Evolutionary conservation across 2,329 filamentous ascomycete species (phyloP), one percentile per base, ranked within the genome.

Genomic region (Trichoderma arundinaceum): DNA sequence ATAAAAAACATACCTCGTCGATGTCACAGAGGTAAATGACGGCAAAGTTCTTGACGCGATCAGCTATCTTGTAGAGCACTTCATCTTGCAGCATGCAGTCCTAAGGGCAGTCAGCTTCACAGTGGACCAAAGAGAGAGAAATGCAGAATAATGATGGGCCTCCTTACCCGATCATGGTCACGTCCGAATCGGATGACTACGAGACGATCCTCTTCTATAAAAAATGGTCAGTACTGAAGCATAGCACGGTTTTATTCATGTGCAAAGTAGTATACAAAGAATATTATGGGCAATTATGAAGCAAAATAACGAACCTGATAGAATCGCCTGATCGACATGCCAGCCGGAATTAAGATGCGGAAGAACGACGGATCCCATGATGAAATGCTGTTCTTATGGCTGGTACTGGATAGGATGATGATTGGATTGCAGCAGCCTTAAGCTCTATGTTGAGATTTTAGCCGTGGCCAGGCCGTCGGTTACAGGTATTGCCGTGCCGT

Each of bases 291-390:
- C 9, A 41, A 19, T 1, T 4, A 62, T n/a, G 28, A 52, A 53
- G 35, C 10, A 15, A 12, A 19, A 7, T 15, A 12, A 65, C 62
- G 13, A 38, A 65, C 64, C 64, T 19, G 64, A 66, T 44, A 67
- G 88, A 75, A 97, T 97, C 69, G 94, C 93, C 81, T 98, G 94
- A 83, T 98, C 95, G 75, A 99, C 95, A 79, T 99, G 95, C 95
- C 94, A 99, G 78, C 92, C 95, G 48, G 91, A 94, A 72, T 87
- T 87, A 53, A 99, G 86, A 79, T 98, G 94, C 52, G 94, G 94
- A 61, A 99, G 88, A 57, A 96, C 91, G 69, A 97, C 91, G 73
- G 93, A 97, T 73, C 93, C 92, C 84, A 86, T 86, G 69, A 41
- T 63, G 64, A 48, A 56, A 46, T 59, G 17, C 5, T 65, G 44